A percentile compares a stretch with the other conserved stretches of the same genome.
phyloP scores from a whole-genome alignment of 352 stramenopile genomes.

The Phytophthora quininea region DNA sequence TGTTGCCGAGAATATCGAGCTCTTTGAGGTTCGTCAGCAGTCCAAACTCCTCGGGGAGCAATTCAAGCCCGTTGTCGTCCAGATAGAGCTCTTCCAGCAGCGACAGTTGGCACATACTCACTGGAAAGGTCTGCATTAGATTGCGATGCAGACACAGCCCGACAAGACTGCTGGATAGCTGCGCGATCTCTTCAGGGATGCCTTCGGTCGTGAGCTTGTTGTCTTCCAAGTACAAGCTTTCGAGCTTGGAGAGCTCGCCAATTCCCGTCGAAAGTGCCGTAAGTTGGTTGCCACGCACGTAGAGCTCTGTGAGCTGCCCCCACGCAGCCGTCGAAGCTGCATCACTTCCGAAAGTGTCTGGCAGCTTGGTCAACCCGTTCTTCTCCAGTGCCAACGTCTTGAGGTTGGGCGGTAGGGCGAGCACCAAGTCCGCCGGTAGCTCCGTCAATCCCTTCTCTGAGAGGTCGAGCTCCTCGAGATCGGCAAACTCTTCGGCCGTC shows the following conservation, averaged over 20 bases:
- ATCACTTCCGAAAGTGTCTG: constrained; percentile 48
- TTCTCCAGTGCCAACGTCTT: constrained; percentile 85
- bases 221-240: constrained; percentile 88
- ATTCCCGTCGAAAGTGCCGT: constrained; percentile 55
- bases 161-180: constrained; percentile 48
- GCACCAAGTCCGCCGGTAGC: constrained; percentile 60
- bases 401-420: constrained; percentile 58
- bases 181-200: constrained; percentile 58
- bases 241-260: constrained; percentile 59
- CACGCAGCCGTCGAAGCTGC: constrained; percentile 29
- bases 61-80: constrained; percentile 75
- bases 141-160: constrained; percentile 88
- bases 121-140: constrained; percentile 54
- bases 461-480: constrained; percentile 83
- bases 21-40: constrained; percentile 76
- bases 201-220: constrained; percentile 72
- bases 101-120: constrained; percentile 64
- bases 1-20: constrained; percentile 80
- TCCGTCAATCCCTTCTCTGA: constrained; percentile 76
- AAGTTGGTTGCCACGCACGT: constrained; percentile 83
- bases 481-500: constrained; percentile 64
- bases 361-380: constrained; percentile 62
- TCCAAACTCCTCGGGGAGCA: constrained; percentile 74
- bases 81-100: constrained; percentile 87
- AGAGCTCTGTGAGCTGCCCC: constrained; percentile 77